Percentiles rank a stretch among this genome's conserved stretches.
These are phyloP conservation scores for Pyrrhoderma lamaoense DNA, from an alignment of 1,284 basidiomycete species.

Conservation along the genomic window DNA sequence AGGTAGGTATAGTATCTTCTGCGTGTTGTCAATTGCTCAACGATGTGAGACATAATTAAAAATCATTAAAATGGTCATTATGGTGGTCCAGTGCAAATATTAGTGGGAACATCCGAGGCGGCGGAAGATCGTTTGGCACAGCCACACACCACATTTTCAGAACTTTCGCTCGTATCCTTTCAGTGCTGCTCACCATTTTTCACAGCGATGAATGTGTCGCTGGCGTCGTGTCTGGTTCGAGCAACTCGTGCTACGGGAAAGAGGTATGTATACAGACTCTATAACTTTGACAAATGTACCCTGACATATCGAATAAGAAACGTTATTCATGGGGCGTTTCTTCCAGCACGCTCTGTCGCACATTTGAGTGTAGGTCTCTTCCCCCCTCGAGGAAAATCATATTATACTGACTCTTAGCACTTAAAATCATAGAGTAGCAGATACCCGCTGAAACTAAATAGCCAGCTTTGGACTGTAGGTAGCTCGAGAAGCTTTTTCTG, in stretches of 20 bases:
- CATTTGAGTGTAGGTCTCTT: constrained; percentile 1
- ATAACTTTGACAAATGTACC: too few relatives aligned
- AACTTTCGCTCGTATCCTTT: not conserved
- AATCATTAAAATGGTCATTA: too few relatives aligned
- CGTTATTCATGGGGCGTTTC: not conserved
- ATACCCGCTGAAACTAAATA: not conserved
- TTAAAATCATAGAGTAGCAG: constrained; percentile 8
- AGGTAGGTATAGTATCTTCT: too few relatives aligned
- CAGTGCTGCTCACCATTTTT: not conserved
- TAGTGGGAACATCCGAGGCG: too few relatives aligned
- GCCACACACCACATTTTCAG: not conserved
- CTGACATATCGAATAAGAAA: not conserved
- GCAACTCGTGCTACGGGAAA: constrained; percentile 1
- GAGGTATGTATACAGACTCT: constrained; percentile 1
- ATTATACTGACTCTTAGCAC: too few relatives aligned
- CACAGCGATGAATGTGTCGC: constrained; percentile 11
- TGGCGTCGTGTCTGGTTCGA: constrained; percentile 10
- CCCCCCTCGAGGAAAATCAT: too few relatives aligned
- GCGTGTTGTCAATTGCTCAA: too few relatives aligned
- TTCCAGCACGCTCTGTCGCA: constrained; percentile 10
- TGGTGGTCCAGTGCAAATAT: too few relatives aligned
- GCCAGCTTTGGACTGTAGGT: constrained; percentile 2
- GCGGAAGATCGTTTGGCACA: too few relatives aligned
- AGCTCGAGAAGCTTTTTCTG: not conserved
- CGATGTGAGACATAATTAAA: too few relatives aligned